Evolutionary conservation across 2,329 filamentous ascomycete species (phyloP), one percentile per base, ranked within the genome.

Genomic region (Calonectria ilicicola): DNA sequence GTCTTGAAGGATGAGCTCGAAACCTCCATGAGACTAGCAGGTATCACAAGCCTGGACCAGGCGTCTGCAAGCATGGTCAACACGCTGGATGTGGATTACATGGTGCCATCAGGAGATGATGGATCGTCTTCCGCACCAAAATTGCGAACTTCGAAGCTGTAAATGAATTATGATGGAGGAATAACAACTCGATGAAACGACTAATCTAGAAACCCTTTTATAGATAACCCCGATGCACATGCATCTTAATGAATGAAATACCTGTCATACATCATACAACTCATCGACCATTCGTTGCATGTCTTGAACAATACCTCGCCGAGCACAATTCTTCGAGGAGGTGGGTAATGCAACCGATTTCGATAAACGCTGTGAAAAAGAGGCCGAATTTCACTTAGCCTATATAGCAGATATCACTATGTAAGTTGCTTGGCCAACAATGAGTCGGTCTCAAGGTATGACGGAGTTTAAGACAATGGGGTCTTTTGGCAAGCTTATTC

Each of bases 1-100:
- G 80, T 81, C 26, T 72, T 82, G 0, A 81, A 82, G 19, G 81
- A 83, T 38, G 80, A 82, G 46, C 72, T 82, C 0, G 81, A 82
- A 23, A 81, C 76, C 0, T 81, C 80, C 0, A 81, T 83, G 80
- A 77, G 81, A 14, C 75, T 83, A 0, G 76, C 77, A 0, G 81
- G 81, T 2, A 70, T 82, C 1, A 83, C 80, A 0, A 80, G 79
- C 27, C 53, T 83, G 1, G 77, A 80, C 1, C 77, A 83, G 27
- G 79, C 78, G 0, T 79, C 76, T 0, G 77, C 81, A 6, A 76
- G 72, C 0, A 72, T 83, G 60, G 79, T 82, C 3, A 83, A 83
- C 49, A 83, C 81, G 0, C n/a, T 79, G 32, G 81, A 82, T 19
- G 64, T 83, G 19, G 79, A 83, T 17, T 74, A 83, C 38, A 67